These are phyloP conservation scores for Verticillium nonalfalfae DNA, from an alignment of 2,329 filamentous ascomycete species.

Conservation along the genomic window DNA sequence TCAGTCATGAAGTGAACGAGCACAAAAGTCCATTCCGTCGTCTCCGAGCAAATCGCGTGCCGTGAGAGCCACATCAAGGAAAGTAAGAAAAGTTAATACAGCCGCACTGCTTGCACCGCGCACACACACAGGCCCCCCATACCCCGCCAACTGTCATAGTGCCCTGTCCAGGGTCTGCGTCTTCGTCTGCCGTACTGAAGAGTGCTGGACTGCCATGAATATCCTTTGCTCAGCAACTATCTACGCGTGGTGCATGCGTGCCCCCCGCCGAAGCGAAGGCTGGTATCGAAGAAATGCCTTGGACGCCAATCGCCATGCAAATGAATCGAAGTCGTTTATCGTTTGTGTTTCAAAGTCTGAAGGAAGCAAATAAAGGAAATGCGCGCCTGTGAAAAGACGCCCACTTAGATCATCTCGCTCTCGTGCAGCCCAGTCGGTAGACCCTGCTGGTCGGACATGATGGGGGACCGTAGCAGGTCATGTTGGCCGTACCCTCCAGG, in stretches of 20 bases:
- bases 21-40: neutral
- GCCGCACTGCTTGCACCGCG: no score
- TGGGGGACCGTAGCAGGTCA: neutral
- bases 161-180: neutral
- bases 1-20: neutral
- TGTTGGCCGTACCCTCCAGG: constrained; percentile 15
- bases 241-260: neutral
- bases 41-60: neutral
- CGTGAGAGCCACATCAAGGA: neutral
- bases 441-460: constrained; percentile 19
- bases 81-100: neutral
- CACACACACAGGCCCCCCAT: neutral
- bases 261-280: constrained; percentile 12
- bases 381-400: neutral
- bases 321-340: constrained; percentile 16
- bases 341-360: constrained; percentile 1
- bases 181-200: neutral
- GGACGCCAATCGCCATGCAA: constrained; percentile 27
- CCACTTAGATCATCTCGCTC: constrained; percentile 48
- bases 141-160: neutral
- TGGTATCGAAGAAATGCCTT: constrained; percentile 23
- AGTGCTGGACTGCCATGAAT: constrained; percentile 1
- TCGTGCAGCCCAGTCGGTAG: constrained; percentile 44
- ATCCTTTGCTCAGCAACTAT: constrained; percentile 1
- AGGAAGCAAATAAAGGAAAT: neutral